Percentiles rank a stretch among this genome's conserved stretches.
phyloP scores from a whole-genome alignment of 1,284 basidiomycete genomes.

The Dichomitus squalens region DNA sequence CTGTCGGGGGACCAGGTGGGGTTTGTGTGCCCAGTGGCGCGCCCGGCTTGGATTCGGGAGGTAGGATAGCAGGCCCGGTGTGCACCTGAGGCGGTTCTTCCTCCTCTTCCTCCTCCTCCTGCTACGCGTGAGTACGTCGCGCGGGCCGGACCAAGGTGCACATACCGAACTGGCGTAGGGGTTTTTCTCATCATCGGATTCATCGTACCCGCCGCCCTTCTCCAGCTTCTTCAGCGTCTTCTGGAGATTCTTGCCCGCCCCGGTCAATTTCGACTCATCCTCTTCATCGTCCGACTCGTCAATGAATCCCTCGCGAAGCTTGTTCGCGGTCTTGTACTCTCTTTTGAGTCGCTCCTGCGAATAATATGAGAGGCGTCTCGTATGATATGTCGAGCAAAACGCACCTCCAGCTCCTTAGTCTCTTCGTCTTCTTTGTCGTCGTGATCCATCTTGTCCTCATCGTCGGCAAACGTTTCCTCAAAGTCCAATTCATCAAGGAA shows the following conservation, averaged over 20 bases:
- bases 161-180: constrained; percentile 78
- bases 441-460: constrained; percentile 77
- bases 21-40: constrained; percentile 37
- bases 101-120: constrained; percentile 70
- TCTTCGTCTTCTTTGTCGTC: constrained; percentile 82
- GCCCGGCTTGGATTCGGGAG: constrained; percentile 41
- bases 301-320: constrained; percentile 65
- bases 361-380: neutral
- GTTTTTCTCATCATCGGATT: constrained; percentile 81
- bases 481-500: constrained; percentile 82
- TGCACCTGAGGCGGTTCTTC: constrained; percentile 53
- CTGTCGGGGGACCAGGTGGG: constrained; percentile 23
- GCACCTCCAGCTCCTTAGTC: constrained; percentile 82
- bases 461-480: constrained; percentile 86
- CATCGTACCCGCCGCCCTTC: constrained; percentile 77
- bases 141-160: constrained; percentile 15
- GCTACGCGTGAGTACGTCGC: neutral
- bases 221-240: constrained; percentile 77
- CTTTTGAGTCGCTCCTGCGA: constrained; percentile 80
- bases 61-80: constrained; percentile 61
- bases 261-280: constrained; percentile 56
- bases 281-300: constrained; percentile 77
- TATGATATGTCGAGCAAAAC: constrained; percentile 17
- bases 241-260: constrained; percentile 75
- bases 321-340: constrained; percentile 80